Base-by-base conservation (phyloP, 805 yeast genomes). In the Candida hispaniensis region DNA sequence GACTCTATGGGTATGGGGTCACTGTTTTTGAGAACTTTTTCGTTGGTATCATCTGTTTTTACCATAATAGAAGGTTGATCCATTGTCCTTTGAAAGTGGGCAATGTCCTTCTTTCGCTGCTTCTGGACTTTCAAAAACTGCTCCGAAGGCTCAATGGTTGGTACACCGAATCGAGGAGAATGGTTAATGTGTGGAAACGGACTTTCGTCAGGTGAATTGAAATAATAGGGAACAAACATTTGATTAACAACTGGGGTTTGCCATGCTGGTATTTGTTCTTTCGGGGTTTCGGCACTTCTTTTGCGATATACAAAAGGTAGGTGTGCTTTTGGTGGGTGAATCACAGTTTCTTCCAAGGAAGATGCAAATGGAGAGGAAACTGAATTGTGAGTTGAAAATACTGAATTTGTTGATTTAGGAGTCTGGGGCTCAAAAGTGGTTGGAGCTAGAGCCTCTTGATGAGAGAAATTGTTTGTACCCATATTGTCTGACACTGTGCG, bases 161-260 rank as follows among this genome's bases (percentile, higher is more conserved):
- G 5, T 1, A 22, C 22, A 27, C 12, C 36, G 11, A 2, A 32
- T 18, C 1, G 23, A 27, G 4, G 36, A 28, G 28, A 32, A 6
- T 27, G 24, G 28, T 32, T 32, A 28, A 32, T 32, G 17, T 23
- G 4, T 14, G 36, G 36, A 18, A 32, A 32, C 17, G 23, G 36
- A 4, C 28, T 27, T 5, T 27, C 23, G 22, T 32, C 24, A n/a
- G 23, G 28, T 4, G 36, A 28, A 11, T 27, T 23, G 8, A 28
- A 23, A 6, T 32, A 32, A 23, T 23, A 22, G 18, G 36, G 36
- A 10, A 32, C 24, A 14, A 32, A 32, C 14, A 28, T 28, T 11
- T 32, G 17, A 14, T 23, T 23, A 14, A 32, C 36, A 6, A 32
- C 23, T 5, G 18, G 18, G n/a, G n/a, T n/a, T n/a, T n/a, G n/a